Conservation (phyloP, 106 monocot species). For the Posidonia australis region DNA sequence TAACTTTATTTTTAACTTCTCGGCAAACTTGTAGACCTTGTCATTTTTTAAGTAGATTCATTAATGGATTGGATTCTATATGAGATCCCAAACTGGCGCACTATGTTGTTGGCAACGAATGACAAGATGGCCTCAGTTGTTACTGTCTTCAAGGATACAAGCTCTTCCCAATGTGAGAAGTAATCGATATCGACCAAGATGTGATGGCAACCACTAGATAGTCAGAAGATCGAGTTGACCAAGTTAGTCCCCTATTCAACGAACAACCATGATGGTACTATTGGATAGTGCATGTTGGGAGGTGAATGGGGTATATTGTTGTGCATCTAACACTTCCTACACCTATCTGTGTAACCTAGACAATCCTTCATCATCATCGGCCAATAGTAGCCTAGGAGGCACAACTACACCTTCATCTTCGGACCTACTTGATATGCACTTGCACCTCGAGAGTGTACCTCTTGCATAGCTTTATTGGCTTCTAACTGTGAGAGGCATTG, state of each 20-base stretch:
- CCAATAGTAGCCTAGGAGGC: no score
- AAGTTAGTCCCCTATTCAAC: background rate
- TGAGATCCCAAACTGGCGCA: background rate
- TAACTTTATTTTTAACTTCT: background rate
- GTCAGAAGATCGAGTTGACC: background rate
- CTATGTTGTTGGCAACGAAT: background rate
- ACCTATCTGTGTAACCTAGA: background rate
- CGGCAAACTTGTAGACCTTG: background rate
- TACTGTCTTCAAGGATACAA: background rate
- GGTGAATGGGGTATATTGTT: background rate
- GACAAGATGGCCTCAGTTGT: background rate
- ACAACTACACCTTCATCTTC: no score
- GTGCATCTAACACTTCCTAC: background rate
- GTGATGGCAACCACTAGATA: background rate
- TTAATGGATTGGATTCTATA: background rate
- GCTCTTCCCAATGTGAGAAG: background rate
- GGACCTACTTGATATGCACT: no score
- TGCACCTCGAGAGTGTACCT: no score
- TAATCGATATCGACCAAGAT: background rate
- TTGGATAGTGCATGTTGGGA: no score
- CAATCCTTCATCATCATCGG: background rate
- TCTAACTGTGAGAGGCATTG: no score
- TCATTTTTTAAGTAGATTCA: background rate
- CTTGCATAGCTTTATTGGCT: no score
- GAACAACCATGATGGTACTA: background rate